Evolutionary conservation across 164 flowering plant species (phyloP).

Genomic region (Saururus chinensis): DNA sequence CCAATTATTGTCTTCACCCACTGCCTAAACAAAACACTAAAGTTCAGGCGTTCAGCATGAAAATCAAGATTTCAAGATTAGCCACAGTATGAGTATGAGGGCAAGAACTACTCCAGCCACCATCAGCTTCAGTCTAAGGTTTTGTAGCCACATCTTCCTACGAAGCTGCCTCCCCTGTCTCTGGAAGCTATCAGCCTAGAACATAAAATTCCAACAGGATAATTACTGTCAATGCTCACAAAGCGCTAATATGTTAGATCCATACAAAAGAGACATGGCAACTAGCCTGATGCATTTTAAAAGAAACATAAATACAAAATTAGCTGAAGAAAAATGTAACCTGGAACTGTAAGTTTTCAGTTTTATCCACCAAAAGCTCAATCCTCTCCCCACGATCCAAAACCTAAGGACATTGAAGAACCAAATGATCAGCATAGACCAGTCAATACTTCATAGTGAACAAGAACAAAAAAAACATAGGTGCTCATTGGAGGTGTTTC

Average conservation of each 20-base stretch:
- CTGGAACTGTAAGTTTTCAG: conserved; percentile 97
- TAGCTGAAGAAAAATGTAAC: conserved; percentile 21
- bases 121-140: conserved; percentile 67
- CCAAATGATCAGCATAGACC: background rate
- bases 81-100: conserved; percentile 53
- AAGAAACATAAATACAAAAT: background rate
- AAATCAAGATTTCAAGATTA: conserved; percentile 9
- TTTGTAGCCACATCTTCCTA: conserved; percentile 93
- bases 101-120: conserved; percentile 47
- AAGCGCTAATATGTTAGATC: background rate
- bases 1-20: too few relatives aligned
- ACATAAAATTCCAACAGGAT: background rate
- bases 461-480: too few relatives aligned
- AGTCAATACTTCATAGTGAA: background rate
- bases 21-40: too few relatives aligned
- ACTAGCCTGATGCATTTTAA: background rate
- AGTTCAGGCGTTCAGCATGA: background rate
- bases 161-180: conserved; percentile 94
- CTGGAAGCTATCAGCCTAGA: conserved; percentile 94
- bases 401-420: conserved; percentile 32
- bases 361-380: conserved; percentile 92
- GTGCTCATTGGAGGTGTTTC: too few relatives aligned
- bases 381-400: conserved; percentile 95
- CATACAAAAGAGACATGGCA: background rate
- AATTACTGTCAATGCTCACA: background rate